Conservation (phyloP, 345 rosid species). For the Pelargonium nanum region DNA sequence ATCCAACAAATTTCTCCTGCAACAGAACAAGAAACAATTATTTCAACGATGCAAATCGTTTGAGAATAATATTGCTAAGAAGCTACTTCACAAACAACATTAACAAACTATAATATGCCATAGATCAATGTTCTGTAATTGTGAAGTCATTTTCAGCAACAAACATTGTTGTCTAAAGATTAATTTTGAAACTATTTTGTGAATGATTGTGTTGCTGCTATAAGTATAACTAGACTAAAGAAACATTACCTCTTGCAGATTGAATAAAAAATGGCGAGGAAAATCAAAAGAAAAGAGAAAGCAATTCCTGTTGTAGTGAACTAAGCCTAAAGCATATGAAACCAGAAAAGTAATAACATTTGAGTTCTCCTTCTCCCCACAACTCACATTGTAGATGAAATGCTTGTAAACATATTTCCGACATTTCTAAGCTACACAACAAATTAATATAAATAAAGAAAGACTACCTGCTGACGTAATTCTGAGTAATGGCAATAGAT, state of each 20-base stretch:
- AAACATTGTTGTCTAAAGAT: no score
- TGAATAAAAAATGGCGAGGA: no score
- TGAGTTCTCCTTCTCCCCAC: no score
- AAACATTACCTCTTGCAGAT: background rate
- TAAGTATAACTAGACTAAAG: background rate
- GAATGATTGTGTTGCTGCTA: background rate
- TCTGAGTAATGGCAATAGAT: conserved; percentile 89
- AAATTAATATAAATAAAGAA: background rate
- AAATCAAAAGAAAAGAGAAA: no score
- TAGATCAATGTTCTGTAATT: no score
- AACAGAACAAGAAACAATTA: background rate
- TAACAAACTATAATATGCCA: background rate
- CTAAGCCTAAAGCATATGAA: no score
- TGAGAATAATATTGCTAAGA: background rate
- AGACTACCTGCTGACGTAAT: conserved; percentile 79
- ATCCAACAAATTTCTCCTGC: conserved; percentile 80
- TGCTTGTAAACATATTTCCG: background rate
- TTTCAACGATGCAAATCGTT: background rate
- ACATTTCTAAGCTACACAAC: background rate
- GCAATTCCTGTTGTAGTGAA: background rate
- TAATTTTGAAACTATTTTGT: no score
- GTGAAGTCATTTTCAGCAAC: background rate
- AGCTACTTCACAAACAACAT: no score
- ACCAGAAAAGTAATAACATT: no score
- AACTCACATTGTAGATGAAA: no score